A percentile compares a stretch with the other conserved stretches of the same genome.
These are phyloP conservation scores for Suillus decipiens DNA, from an alignment of 768 basidiomycete species.

Conservation along the genomic window DNA sequence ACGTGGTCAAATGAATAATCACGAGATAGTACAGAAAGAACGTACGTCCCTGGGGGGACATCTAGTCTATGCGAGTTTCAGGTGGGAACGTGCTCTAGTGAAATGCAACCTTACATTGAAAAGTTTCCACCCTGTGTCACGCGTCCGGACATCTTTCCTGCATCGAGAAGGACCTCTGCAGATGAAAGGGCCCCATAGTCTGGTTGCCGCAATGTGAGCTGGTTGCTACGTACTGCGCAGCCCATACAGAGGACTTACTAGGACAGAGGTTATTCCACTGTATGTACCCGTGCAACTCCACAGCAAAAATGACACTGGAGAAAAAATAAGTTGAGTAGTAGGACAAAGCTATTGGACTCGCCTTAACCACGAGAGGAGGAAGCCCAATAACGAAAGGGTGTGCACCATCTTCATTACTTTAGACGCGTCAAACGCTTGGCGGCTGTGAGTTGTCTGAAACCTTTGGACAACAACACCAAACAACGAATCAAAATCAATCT, in stretches of 20 bases:
- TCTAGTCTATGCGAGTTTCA: constrained; percentile 49
- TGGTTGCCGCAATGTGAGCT: constrained; percentile 23
- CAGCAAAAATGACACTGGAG: constrained; percentile 35
- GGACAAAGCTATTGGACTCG: constrained; percentile 3
- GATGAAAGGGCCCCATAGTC: constrained; percentile 48
- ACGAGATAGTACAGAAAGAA: constrained; percentile 67
- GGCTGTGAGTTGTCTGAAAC: constrained; percentile 2
- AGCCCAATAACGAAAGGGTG: neutral
- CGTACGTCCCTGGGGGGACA: constrained; percentile 67
- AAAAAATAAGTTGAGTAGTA: constrained; percentile 2
- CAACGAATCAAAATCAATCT: constrained; percentile 11
- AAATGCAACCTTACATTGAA: constrained; percentile 52
- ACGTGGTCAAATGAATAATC: constrained; percentile 76
- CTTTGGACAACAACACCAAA: constrained; percentile 28
- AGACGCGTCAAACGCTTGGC: constrained; percentile 10
- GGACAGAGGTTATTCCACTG: constrained; percentile 67
- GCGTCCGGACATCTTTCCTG: constrained; percentile 53
- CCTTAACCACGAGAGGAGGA: constrained; percentile 24
- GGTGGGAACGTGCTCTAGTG: neutral
- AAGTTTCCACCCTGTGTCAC: constrained; percentile 63
- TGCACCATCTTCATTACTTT: constrained; percentile 20
- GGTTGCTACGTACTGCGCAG: constrained; percentile 10
- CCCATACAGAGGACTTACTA: neutral
- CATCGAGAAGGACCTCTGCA: constrained; percentile 61
- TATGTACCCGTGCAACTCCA: constrained; percentile 63